These are phyloP conservation scores for Trichoderma simmonsii DNA, from an alignment of 2,329 filamentous ascomycete genomes.

Conservation along the genomic window DNA sequence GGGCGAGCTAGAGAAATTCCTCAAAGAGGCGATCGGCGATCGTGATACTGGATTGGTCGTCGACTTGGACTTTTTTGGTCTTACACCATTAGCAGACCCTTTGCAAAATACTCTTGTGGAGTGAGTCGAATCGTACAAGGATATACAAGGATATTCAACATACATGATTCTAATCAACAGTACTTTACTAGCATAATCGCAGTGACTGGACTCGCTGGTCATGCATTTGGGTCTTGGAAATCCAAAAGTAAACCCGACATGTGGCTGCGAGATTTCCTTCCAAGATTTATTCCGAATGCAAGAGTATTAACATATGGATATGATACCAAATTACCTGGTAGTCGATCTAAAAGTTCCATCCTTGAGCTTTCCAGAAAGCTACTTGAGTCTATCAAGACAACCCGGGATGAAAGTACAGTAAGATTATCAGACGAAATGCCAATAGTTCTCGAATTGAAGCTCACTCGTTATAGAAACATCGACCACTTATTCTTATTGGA, in stretches of 20 bases:
- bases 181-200: constrained; percentile 26
- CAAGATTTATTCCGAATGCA: constrained; percentile 22
- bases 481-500: constrained; percentile 23
- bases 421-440: rapidly evolving
- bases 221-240: constrained; percentile 32
- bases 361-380: background rate
- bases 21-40: background rate
- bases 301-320: constrained; percentile 33
- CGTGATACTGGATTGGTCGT: background rate
- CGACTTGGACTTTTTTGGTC: background rate
- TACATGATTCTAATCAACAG: no score
- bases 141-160: background rate
- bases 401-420: background rate
- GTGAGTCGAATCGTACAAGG: background rate
- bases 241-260: constrained; percentile 25
- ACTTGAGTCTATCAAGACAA: background rate
- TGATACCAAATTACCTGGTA: constrained; percentile 26
- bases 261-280: constrained; percentile 32
- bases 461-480: background rate
- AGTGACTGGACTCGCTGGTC: constrained; percentile 30
- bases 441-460: background rate
- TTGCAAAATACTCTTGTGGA: background rate
- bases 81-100: background rate
- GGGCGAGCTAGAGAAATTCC: background rate
- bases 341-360: constrained; percentile 24